phyloP scores from a whole-genome alignment of 140 eudicot genomes.

The Stevia rebaudiana region DNA sequence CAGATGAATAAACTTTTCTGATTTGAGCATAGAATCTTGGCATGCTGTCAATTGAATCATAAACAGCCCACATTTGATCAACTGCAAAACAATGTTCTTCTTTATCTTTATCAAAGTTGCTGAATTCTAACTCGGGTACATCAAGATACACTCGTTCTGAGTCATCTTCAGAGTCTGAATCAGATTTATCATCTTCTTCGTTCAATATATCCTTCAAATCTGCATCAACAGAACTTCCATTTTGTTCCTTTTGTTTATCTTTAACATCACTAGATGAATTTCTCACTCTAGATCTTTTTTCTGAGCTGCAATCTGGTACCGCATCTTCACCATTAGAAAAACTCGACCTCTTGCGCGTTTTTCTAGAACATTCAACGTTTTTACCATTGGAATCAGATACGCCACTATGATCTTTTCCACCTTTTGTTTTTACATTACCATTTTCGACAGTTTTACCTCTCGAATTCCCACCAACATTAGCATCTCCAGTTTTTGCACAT shows the following conservation, averaged over 20 bases:
- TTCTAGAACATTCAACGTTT: constrained; percentile 17
- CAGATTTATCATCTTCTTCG: constrained; percentile 16
- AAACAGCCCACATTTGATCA: constrained; percentile 75
- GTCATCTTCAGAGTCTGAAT: constrained; percentile 22
- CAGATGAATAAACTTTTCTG: constrained; percentile 38
- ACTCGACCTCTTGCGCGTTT: constrained; percentile 32
- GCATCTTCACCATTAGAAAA: constrained; percentile 36
- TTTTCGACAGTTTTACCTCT: constrained; percentile 21
- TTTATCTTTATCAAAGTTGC: constrained; percentile 52
- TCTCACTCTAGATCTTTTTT: constrained; percentile 22
- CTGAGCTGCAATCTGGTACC: constrained; percentile 34
- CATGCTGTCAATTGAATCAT: constrained; percentile 57
- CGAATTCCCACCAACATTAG: constrained; percentile 15
- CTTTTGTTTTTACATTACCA: constrained; percentile 5
- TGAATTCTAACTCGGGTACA: constrained; percentile 50
- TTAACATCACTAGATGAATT: constrained; percentile 17
- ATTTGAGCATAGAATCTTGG: constrained; percentile 71
- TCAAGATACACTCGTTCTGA: constrained; percentile 16
- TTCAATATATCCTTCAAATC: background rate
- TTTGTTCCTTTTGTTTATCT: constrained; percentile 19
- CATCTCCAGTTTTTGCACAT: constrained; percentile 16
- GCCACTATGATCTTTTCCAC: constrained; percentile 18
- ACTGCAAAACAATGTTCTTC: constrained; percentile 42
- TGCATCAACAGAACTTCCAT: background rate
- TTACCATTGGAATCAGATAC: constrained; percentile 17